Base-by-base conservation (phyloP, 805 yeast genomes). In the Kuraishia floccosa region DNA sequence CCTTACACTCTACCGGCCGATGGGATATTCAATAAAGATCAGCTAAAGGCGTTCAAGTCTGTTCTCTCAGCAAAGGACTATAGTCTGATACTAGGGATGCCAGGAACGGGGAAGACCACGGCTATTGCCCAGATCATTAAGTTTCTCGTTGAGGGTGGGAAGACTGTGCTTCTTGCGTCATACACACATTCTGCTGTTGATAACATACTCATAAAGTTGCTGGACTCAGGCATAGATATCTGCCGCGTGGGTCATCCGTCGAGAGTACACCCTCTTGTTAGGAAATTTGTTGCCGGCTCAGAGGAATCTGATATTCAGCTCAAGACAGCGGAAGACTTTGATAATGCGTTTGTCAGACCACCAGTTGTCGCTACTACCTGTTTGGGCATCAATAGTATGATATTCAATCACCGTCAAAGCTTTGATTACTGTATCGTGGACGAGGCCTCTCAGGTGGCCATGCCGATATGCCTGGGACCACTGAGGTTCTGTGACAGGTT, bases 141-240 rank as follows among this genome's bases (percentile, higher is more conserved):
- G 35, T 58, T 68, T 25, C 49, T 91, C 18, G 78, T 76, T 3
- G 53, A 56, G 1, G 63, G 65, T 28, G 74, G 72, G 1, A 81
- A 81, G 46, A 63, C 80, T 1, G 78, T 91, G 1, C 57, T 91
- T 16, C 54, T 91, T 29, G 72, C 96, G 0, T 81, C 95, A 0
- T 86, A 83, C 46, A 91, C 98, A 0, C 93, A 91, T 49, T 82
- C 96, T 0, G 97, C 98, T 0, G 96, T 91, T 4, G 98, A 91
- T 49, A 91, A 91, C 43, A 84, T 91, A 31, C 55, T 89, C 31
- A 54, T 83, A 25, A 91, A 91, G 49, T 52, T 91, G n/a, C 47
- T 58, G 26, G 58, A 60, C 17, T 56, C 62, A 16, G 55, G 54
- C 5, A 50, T 68, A 2, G 58, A 60, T 4, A 68, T 87, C 12